Evolutionary conservation across 768 basidiomycete genomes (phyloP).

Genomic region (Suillus tomentosus): DNA sequence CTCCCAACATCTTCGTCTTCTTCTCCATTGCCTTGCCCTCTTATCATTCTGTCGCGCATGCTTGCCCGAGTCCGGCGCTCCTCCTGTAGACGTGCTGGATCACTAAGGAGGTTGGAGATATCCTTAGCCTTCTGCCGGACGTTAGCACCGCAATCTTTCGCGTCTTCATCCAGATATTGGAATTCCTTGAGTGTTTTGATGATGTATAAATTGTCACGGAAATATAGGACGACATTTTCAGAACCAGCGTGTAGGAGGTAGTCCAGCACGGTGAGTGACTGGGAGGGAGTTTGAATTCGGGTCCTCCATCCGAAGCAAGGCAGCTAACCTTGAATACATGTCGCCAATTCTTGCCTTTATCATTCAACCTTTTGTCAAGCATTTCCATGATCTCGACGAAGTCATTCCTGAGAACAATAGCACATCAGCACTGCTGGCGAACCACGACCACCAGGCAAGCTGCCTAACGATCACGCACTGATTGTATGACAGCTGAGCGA

Average conservation of each 20-base stretch:
- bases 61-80: slow-evolving; percentile 81
- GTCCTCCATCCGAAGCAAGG: slow-evolving; percentile 1
- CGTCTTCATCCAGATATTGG: slow-evolving; percentile 92
- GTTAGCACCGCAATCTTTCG: slow-evolving; percentile 98
- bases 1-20: slow-evolving; percentile 31
- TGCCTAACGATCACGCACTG: slow-evolving; percentile 58
- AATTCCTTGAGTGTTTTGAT: slow-evolving; percentile 99
- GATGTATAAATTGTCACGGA: slow-evolving; percentile 95
- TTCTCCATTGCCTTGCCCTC: slow-evolving; percentile 50
- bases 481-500: slow-evolving; percentile 95
- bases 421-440: background rate
- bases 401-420: slow-evolving; percentile 60
- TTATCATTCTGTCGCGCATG: slow-evolving; percentile 95
- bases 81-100: slow-evolving; percentile 81
- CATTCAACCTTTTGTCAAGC: slow-evolving; percentile 96
- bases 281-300: slow-evolving; percentile 3
- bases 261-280: slow-evolving; percentile 93
- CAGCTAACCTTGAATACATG: slow-evolving; percentile 92
- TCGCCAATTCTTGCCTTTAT: slow-evolving; percentile 99
- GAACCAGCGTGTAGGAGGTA: slow-evolving; percentile 96
- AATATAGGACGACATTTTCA: slow-evolving; percentile 98
- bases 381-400: slow-evolving; percentile 99
- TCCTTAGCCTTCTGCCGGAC: slow-evolving; percentile 97
- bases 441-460: background rate
- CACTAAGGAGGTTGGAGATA: slow-evolving; percentile 90